phyloP scores from a whole-genome alignment of 2,329 filamentous ascomycete species.

The Lomentospora prolificans region DNA sequence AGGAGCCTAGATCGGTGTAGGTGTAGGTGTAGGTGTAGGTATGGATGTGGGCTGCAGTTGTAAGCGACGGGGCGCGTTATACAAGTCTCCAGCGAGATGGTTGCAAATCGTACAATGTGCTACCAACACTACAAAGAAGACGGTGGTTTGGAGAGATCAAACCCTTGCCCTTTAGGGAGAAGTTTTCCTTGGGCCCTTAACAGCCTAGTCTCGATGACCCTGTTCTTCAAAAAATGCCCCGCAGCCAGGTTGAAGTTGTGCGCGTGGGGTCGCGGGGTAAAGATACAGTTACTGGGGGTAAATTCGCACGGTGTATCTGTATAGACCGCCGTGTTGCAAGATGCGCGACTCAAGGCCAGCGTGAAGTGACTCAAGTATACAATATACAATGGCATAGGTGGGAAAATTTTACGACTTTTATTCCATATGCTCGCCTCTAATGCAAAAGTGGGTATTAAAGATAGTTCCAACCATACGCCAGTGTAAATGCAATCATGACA shows the following conservation, averaged over 20 bases:
- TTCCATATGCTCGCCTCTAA: conserved; percentile 2
- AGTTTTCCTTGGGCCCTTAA: not conserved
- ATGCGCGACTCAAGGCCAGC: no score
- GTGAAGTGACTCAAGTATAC: no score
- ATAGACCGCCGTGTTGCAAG: no score
- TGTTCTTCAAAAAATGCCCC: not conserved
- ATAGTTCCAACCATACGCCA: not conserved
- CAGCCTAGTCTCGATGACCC: not conserved
- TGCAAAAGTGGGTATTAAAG: not conserved
- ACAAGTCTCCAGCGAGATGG: no score
- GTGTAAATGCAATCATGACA: not conserved
- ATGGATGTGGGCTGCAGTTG: no score
- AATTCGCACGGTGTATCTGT: not conserved
- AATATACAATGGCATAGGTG: no score
- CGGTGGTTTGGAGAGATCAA: no score
- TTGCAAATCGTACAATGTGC: no score
- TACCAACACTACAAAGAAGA: no score
- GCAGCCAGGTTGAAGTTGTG: not conserved
- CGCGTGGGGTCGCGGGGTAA: not conserved
- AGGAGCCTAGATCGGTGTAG: not conserved
- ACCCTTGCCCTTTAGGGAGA: no score
- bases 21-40: not conserved
- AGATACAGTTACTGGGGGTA: not conserved
- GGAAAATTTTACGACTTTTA: not conserved
- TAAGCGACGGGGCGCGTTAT: no score